Base-by-base conservation (phyloP, 2,329 filamentous ascomycete species). In the Arthrobotrys sphaeroides region DNA sequence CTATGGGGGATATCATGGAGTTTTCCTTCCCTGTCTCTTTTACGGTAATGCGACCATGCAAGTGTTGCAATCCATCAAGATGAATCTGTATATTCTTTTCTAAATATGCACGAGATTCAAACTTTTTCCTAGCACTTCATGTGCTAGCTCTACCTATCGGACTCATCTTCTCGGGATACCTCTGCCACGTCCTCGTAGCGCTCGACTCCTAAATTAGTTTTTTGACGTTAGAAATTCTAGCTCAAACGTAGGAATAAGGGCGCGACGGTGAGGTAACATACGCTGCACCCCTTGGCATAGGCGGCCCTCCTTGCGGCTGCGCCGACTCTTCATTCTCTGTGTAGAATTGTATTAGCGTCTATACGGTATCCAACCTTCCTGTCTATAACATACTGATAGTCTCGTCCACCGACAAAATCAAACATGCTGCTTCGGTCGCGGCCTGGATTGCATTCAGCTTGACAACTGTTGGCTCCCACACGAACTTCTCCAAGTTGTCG, bases 401-500 rank as follows among this genome's bases (percentile, higher is more conserved):
- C 88, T 99, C 95, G 82, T 99, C 95, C 68, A 99, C 95, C 80
- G 93, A 91, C 80, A 99, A 85, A 79, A 99, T 98, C 85, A 99
- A 85, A 85, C 95, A 99, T 79, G 91, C 91, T 20, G 95, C 95
- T 85, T 99, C 95, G 31, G 94, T 94, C 60, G 95, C 95, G 18
- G 95, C 94, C 85, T 97, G 93, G 78, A 99, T 91, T 79, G 95
- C 95, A 83, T 99, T 99, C 83, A 96, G 87, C 89, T 99, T 99
- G 82, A 99, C 92, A 78, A 98, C 86, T 53, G 92, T 91, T 4
- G 95, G 95, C 85, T 99, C 95, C 95, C 95, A 99, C 43, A 99
- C 95, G 83, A 98, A 99, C 68, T 88, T 90, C 82, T 92, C 91
- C 87, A 98, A 90, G 87, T 98, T 98, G 85, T 99, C 91, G 72